phyloP scores from a whole-genome alignment of 2,329 filamentous ascomycete species.

The Penicillium sp. region DNA sequence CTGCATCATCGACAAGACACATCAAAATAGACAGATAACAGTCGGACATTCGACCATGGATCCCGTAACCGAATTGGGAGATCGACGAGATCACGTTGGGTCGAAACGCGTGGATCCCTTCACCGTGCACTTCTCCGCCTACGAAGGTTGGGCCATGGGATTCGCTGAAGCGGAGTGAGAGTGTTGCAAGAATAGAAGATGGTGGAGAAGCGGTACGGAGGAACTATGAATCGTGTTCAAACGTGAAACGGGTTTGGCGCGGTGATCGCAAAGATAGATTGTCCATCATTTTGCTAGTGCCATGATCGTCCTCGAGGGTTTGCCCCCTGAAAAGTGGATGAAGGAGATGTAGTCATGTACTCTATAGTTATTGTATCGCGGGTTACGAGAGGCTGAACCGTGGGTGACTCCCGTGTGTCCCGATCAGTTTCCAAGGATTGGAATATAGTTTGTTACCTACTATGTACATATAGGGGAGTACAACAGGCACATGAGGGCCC shows the following conservation, averaged over 20 bases:
- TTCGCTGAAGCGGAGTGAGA: conserved; percentile 10
- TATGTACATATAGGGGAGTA: not conserved
- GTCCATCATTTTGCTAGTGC: conserved; percentile 5
- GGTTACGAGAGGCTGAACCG: not conserved
- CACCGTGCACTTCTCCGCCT: not conserved
- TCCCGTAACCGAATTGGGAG: conserved; percentile 1
- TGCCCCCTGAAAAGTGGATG: conserved; percentile 4
- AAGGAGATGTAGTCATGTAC: not conserved
- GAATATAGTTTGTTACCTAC: not conserved
- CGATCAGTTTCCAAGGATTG: not conserved
- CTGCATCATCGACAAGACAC: conserved; percentile 4
- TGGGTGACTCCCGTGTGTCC: conserved; percentile 6
- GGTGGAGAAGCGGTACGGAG: not conserved
- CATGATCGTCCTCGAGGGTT: conserved; percentile 1
- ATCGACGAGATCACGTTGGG: conserved; percentile 7
- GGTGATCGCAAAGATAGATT: conserved; percentile 1
- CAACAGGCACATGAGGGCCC: conserved; percentile 6
- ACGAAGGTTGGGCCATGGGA: not conserved
- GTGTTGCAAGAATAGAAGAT: not conserved
- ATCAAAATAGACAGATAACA: conserved; percentile 13
- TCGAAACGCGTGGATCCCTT: conserved; percentile 12
- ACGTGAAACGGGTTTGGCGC: not conserved
- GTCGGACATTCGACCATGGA: conserved; percentile 2
- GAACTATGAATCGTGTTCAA: not conserved
- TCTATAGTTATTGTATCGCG: not conserved